Evolutionary conservation across 208 protist genomes (phyloP), one percentile per base, ranked within the genome.

Genomic region (Phytomonas francai): DNA sequence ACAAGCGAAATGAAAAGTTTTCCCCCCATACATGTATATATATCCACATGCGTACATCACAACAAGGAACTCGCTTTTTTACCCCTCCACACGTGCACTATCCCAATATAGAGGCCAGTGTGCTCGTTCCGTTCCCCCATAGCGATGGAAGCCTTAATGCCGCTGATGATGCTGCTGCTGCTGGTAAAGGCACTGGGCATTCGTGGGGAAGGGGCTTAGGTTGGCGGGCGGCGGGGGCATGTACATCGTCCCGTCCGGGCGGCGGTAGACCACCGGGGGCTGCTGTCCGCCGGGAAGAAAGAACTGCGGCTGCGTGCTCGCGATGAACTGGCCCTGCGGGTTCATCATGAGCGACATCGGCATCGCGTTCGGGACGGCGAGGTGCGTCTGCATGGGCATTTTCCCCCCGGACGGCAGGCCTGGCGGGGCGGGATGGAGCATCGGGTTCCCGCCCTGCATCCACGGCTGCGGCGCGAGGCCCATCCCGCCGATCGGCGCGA

Each of bases 161-260:
- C 80, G 71, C 73, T 71, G 68, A 34, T 79, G 75, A 51, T 80
- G 83, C 65, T 81, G 71, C 39, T 78, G 77, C 68, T 85, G 83
- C 31, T 83, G 67, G 57, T 79, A 89, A 32, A 85, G 60, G 32
- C 80, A 65, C 65, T 85, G 83, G 9, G 79, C 70, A 63, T 79
- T 82, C 3, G 80, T 83, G 49, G 65, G 49, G 49, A 57, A 25
- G 49, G 25, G 49, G 49, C 22, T 22, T 22, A 57, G 49, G 27
- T 30, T 31, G 12, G 51, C 54, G 36, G 63, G 68, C 57, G 54
- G 66, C 32, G 30, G 42, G 34, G 70, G 71, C 78, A 78, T 79
- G 49, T 78, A 80, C 49, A 77, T 65, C 0, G 68, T 72, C 0
- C 67, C 72, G 28, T 80, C 68, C 6, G 71, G 71, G 9, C 68